Conservation (phyloP, 129 eudicot species). For the Flaveria trinervia region DNA sequence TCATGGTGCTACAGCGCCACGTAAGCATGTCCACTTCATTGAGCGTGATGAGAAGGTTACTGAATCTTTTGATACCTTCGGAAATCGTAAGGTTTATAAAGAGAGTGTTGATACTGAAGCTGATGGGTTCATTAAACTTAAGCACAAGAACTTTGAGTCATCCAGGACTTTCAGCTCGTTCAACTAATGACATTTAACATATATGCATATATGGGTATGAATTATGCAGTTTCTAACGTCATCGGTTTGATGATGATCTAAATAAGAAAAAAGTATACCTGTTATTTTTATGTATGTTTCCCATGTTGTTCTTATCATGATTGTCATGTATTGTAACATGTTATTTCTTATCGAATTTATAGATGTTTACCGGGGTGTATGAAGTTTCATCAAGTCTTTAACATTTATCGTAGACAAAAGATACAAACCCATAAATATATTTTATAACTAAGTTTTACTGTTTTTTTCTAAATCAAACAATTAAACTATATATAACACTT, state of each 20-base stretch:
- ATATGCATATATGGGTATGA: background rate
- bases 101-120: constrained; percentile 56
- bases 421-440: background rate
- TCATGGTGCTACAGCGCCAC: constrained; percentile 11
- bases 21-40: constrained; percentile 57
- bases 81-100: constrained; percentile 27
- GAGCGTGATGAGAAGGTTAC: constrained; percentile 37
- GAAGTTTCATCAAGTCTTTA: background rate
- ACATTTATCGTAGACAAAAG: background rate
- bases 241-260: background rate
- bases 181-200: background rate
- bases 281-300: constrained; percentile 2
- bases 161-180: constrained; percentile 37
- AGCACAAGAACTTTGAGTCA: constrained; percentile 56
- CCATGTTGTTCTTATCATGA: background rate
- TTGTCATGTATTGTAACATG: constrained; percentile 22
- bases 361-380: too few relatives aligned
- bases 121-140: constrained; percentile 51
- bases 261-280: constrained; percentile 18
- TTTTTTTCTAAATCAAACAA: too few relatives aligned
- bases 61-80: constrained; percentile 25
- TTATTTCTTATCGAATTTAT: background rate
- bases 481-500: too few relatives aligned
- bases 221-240: background rate
- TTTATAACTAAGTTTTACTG: background rate